Conservation (phyloP, 345 rosid genomes). For the Eucalyptus shirleyi region DNA sequence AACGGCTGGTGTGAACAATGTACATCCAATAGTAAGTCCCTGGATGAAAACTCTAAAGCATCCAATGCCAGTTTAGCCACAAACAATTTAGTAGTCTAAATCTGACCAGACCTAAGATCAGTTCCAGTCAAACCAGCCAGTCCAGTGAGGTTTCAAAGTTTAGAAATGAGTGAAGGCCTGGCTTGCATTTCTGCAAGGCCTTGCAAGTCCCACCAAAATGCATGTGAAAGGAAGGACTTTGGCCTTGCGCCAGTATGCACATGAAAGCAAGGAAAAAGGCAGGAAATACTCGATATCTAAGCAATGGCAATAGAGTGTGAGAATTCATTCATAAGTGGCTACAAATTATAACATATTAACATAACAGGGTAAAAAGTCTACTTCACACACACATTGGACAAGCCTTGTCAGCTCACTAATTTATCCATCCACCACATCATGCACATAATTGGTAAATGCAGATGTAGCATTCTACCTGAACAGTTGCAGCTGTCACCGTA, state of each 20-base stretch:
- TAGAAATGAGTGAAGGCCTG: background rate
- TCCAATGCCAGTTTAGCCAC: background rate
- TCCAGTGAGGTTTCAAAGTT: background rate
- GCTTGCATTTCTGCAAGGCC: background rate
- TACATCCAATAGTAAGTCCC: background rate
- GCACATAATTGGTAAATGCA: background rate
- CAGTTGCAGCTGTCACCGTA: slow-evolving; percentile 92
- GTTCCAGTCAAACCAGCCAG: background rate
- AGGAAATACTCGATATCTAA: background rate
- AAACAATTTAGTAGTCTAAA: background rate
- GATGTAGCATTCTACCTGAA: slow-evolving; percentile 53
- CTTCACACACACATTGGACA: background rate
- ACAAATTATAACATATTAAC: background rate
- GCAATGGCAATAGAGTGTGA: background rate
- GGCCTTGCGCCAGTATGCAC: background rate
- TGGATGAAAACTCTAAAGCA: background rate
- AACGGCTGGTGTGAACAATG: background rate
- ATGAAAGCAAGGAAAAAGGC: background rate
- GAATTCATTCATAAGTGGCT: background rate
- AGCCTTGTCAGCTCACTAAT: background rate
- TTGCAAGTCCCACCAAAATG: background rate
- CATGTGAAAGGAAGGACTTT: background rate
- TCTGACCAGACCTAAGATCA: background rate
- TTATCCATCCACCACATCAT: background rate
- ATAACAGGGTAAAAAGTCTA: background rate